These are phyloP conservation scores for Alternaria angustiovoidea DNA, from an alignment of 2,329 filamentous ascomycete species.

Conservation along the genomic window DNA sequence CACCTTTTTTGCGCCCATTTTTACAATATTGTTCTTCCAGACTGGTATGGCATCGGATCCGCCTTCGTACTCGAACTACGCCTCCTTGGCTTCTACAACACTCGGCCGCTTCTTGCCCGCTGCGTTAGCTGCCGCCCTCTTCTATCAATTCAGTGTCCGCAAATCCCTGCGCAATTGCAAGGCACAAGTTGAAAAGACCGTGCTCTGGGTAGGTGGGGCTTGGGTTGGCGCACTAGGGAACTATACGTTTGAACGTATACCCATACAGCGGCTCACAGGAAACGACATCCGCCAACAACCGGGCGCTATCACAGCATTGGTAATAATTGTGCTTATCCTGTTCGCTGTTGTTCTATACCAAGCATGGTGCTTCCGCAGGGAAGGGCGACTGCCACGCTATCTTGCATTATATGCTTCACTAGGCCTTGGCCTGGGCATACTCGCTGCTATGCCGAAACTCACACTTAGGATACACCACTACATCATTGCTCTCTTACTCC, in stretches of 20 bases:
- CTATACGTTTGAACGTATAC: constrained; percentile 46
- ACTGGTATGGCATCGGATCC: constrained; percentile 49
- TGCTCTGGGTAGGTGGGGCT: constrained; percentile 47
- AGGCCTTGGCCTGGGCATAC: constrained; percentile 80
- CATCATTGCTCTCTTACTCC: constrained; percentile 83
- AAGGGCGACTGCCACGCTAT: constrained; percentile 69
- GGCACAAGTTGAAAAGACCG: constrained; percentile 48
- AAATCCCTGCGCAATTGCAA: constrained; percentile 38
- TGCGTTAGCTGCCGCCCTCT: constrained; percentile 38
- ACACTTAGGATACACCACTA: constrained; percentile 92
- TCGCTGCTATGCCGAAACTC: constrained; percentile 77
- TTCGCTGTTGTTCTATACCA: constrained; percentile 41
- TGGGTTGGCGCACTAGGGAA: constrained; percentile 48
- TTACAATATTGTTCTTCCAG: constrained; percentile 46
- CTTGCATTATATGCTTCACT: constrained; percentile 79
- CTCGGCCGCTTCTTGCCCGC: constrained; percentile 47
- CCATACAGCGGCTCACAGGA: constrained; percentile 46
- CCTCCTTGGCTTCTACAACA: constrained; percentile 42
- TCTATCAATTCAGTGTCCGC: constrained; percentile 40
- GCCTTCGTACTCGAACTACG: constrained; percentile 39
- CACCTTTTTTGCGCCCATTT: constrained; percentile 42
- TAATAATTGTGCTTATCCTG: constrained; percentile 43
- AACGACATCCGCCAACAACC: constrained; percentile 50
- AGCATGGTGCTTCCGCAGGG: constrained; percentile 43
- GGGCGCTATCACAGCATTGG: constrained; percentile 46